A percentile compares a stretch with the other conserved stretches of the same genome.
These are phyloP conservation scores for Elaeis guineensis DNA, from an alignment of 176 grass and related monocot genomes.

Conservation along the genomic window DNA sequence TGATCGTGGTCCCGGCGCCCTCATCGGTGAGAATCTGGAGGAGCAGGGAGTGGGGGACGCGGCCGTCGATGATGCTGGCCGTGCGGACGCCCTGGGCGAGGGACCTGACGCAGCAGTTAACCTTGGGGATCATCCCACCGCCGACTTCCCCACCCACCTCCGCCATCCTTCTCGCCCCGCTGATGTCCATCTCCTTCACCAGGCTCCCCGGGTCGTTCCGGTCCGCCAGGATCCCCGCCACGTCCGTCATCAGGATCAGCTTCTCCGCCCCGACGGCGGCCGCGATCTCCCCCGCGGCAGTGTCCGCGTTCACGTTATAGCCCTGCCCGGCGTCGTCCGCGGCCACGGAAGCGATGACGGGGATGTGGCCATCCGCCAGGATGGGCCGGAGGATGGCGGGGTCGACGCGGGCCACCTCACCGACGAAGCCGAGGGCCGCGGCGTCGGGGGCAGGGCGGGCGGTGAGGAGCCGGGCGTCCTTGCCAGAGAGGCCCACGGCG, in stretches of 20 bases:
- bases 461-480: too few relatives aligned
- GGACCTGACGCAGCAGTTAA: constrained; percentile 56
- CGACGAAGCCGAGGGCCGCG: too few relatives aligned
- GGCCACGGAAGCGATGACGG: constrained; percentile 78
- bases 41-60: constrained; percentile 72
- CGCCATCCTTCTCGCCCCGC: constrained; percentile 49
- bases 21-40: constrained; percentile 81
- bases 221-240: constrained; percentile 55
- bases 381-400: too few relatives aligned
- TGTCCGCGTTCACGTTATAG: constrained; percentile 93
- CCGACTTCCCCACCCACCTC: constrained; percentile 59
- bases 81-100: constrained; percentile 65
- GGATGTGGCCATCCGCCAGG: too few relatives aligned
- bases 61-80: constrained; percentile 68
- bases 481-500: too few relatives aligned
- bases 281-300: constrained; percentile 60
- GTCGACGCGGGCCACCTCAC: too few relatives aligned
- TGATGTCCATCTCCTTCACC: constrained; percentile 61
- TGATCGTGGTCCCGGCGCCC: constrained; percentile 77
- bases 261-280: constrained; percentile 70
- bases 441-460: too few relatives aligned
- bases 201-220: constrained; percentile 49
- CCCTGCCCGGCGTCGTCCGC: constrained; percentile 58
- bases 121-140: constrained; percentile 90
- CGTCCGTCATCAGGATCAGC: constrained; percentile 67